Evolutionary conservation across 2,329 filamentous ascomycete genomes (phyloP), one percentile per base, ranked within the genome.

Genomic region (Calonectria crousiana): DNA sequence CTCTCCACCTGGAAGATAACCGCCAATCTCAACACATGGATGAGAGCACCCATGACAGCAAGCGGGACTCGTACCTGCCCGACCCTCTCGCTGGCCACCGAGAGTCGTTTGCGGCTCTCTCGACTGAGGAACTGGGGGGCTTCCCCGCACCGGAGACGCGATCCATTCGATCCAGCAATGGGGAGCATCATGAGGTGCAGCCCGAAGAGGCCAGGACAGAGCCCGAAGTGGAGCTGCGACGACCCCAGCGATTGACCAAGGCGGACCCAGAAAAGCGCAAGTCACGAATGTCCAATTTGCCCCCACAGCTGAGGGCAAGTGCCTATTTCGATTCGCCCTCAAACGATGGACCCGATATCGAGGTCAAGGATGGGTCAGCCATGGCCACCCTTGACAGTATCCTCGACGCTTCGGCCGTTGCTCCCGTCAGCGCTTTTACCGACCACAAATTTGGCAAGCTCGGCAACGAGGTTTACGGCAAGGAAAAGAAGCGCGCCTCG

Each of bases 311-410:
- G 44, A 92, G 96, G 74, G 97, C 97, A n/a, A 98, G 93, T 79
- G 92, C 94, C 34, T 98, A 95, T 85, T 98, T 98, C 81, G 96
- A 98, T 72, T 80, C 91, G 28, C 93, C 93, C 0, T 87, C 90
- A 4, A 82, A 86, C 2, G 82, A 86, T 2, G 79, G 84, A 2
- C 86, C 89, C 6, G 84, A 87, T 16, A 86, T 93, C 28, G 88
- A 93, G 77, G 82, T 93, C 69, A 93, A 92, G 83, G 92, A 94
- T 72, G 93, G 95, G 23, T 98, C 97, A 32, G 96, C 96, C 14
- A 95, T 95, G 82, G 93, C 92, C 52, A 98, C 96, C 0, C 90
- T 99, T 10, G 96, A 99, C 78, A 96, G 92, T 82, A 97, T 99
- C 68, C 89, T 99, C 20, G 94, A 98, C 82, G 97, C 96, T 10